Evolutionary conservation across 1,284 basidiomycete genomes (phyloP).

Genomic region (Bjerkandera adusta): DNA sequence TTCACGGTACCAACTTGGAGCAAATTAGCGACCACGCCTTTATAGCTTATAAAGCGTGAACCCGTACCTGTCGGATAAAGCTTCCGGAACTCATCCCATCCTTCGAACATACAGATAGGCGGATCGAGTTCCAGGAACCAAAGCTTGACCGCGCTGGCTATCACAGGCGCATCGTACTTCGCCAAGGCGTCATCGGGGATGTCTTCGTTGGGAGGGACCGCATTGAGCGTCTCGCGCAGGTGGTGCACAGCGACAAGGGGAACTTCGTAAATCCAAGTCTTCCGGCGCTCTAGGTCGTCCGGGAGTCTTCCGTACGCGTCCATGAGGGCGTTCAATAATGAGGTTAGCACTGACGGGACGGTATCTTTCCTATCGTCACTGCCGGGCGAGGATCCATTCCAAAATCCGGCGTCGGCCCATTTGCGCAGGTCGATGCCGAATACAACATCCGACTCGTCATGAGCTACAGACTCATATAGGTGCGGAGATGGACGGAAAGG

Average conservation of each 20-base stretch:
- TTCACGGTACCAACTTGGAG: conserved; percentile 54
- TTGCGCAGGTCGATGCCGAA: conserved; percentile 88
- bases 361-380: conserved; percentile 57
- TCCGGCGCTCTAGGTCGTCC: conserved; percentile 80
- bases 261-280: conserved; percentile 92
- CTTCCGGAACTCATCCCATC: conserved; percentile 87
- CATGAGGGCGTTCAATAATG: conserved; percentile 63
- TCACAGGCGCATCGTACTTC: conserved; percentile 82
- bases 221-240: conserved; percentile 81
- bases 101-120: conserved; percentile 79
- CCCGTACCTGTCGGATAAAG: conserved; percentile 67
- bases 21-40: conserved; percentile 3
- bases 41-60: conserved; percentile 5
- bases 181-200: conserved; percentile 65
- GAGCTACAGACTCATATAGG: conserved; percentile 79
- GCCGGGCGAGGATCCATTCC: conserved; percentile 28
- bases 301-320: conserved; percentile 64
- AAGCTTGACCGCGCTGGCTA: conserved; percentile 82
- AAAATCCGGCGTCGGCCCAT: conserved; percentile 77
- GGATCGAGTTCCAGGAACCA: conserved; percentile 88
- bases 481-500: conserved; percentile 84
- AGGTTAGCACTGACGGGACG: conserved; percentile 75
- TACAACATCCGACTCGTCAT: conserved; percentile 79
- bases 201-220: conserved; percentile 60
- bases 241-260: conserved; percentile 81